These are phyloP conservation scores for Acrasis kona DNA, from an alignment of 78 protist genomes.

Conservation along the genomic window DNA sequence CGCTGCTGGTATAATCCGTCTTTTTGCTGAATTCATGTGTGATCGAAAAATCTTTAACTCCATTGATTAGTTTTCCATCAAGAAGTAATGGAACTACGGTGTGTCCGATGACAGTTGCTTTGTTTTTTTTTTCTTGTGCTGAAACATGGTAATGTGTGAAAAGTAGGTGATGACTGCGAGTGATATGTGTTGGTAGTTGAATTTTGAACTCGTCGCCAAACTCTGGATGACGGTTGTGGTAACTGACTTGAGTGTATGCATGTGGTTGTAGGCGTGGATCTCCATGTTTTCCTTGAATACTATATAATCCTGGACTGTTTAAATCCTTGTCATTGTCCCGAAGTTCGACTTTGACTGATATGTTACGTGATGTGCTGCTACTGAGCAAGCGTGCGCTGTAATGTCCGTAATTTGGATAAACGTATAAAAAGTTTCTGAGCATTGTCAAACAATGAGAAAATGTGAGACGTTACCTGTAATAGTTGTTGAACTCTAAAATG, in stretches of 20 bases:
- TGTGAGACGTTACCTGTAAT: no score
- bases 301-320: background rate
- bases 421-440: background rate
- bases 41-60: no score
- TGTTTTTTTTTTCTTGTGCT: background rate
- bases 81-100: no score
- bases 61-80: no score
- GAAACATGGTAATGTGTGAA: slow-evolving; percentile 2
- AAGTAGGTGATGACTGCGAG: background rate
- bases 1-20: no score
- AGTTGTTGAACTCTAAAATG: no score
- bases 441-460: no score
- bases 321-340: background rate
- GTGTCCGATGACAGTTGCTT: no score
- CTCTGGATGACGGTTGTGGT: background rate
- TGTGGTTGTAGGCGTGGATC: background rate
- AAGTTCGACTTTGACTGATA: background rate
- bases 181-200: background rate
- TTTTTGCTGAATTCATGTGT: no score
- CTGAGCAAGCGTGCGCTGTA: background rate
- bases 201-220: background rate
- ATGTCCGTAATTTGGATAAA: background rate
- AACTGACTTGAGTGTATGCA: background rate
- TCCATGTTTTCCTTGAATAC: background rate
- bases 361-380: background rate